Evolutionary conservation across 805 yeast genomes (phyloP).

Genomic region (Ogataea siamensis): DNA sequence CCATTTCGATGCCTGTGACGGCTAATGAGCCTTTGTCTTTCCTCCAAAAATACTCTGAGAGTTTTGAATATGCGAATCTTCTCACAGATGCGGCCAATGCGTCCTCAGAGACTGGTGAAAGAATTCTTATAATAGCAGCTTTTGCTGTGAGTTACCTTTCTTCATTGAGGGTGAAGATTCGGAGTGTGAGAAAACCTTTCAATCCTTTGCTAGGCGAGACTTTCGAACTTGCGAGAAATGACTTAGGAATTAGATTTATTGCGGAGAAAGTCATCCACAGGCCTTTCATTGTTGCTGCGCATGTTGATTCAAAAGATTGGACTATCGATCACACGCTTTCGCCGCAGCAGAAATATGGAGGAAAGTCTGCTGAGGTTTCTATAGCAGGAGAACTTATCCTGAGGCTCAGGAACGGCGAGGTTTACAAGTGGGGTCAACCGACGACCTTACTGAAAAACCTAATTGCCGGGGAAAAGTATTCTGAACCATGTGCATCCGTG

Average conservation of each 20-base stretch:
- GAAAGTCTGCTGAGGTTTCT: slow-evolving; percentile 81
- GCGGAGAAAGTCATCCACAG: slow-evolving; percentile 87
- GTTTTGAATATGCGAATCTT: slow-evolving; percentile 70
- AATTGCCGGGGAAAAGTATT: slow-evolving; percentile 91
- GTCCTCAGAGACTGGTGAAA: slow-evolving; percentile 49
- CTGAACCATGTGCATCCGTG: slow-evolving; percentile 76
- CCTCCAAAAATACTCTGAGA: slow-evolving; percentile 76
- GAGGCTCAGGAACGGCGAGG: slow-evolving; percentile 59
- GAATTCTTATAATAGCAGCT: slow-evolving; percentile 66
- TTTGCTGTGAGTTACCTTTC: slow-evolving; percentile 80
- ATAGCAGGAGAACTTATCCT: slow-evolving; percentile 70
- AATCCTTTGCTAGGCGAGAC: slow-evolving; percentile 95
- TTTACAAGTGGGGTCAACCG: slow-evolving; percentile 81
- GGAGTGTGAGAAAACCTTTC: slow-evolving; percentile 86
- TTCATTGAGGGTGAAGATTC: slow-evolving; percentile 65
- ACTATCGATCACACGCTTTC: slow-evolving; percentile 54
- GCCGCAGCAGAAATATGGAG: slow-evolving; percentile 92
- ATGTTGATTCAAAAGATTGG: slow-evolving; percentile 76
- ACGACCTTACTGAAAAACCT: slow-evolving; percentile 79
- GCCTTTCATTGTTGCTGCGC: slow-evolving; percentile 82
- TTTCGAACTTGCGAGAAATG: slow-evolving; percentile 84
- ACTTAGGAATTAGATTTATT: slow-evolving; percentile 66
- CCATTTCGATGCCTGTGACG: slow-evolving; percentile 91
- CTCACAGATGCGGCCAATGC: slow-evolving; percentile 59
- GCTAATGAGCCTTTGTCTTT: slow-evolving; percentile 89